Percentiles rank a stretch among this genome's conserved stretches.
These are phyloP conservation scores for Graphilbum fragrans DNA, from an alignment of 2,329 filamentous ascomycete species.

Conservation along the genomic window DNA sequence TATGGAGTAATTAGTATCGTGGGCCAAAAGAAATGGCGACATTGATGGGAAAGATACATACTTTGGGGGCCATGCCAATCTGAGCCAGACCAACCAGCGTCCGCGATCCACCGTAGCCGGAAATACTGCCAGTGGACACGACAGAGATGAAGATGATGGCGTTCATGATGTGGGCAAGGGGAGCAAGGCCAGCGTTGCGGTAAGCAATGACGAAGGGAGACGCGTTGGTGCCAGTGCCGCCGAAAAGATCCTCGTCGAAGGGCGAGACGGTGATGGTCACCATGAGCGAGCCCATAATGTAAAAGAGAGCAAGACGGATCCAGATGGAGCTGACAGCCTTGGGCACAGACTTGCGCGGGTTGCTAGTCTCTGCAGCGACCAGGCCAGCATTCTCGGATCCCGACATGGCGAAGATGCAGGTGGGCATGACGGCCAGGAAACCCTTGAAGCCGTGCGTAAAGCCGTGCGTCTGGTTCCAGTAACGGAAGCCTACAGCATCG, in stretches of 20 bases:
- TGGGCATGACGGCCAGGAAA: background rate
- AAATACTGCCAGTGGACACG: conserved; percentile 4
- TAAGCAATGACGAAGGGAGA: conserved; percentile 48
- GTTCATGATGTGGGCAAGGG: conserved; percentile 45
- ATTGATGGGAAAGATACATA: background rate
- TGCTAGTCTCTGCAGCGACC: conserved; percentile 58
- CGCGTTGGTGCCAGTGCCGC: conserved; percentile 26
- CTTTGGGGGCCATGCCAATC: conserved; percentile 5
- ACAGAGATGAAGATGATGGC: conserved; percentile 45
- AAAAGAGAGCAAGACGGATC: conserved; percentile 22
- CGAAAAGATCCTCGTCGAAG: conserved; percentile 32
- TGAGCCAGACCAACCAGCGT: conserved; percentile 6
- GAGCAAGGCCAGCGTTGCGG: conserved; percentile 35
- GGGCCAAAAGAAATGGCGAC: background rate
- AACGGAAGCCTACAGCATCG: conserved; percentile 7
- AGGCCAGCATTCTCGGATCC: conserved; percentile 30
- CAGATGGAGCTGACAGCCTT: conserved; percentile 69
- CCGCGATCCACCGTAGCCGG: conserved; percentile 2
- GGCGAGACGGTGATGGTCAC: conserved; percentile 36
- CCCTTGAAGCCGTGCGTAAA: conserved; percentile 5
- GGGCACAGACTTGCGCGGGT: conserved; percentile 62
- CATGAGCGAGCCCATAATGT: conserved; percentile 37
- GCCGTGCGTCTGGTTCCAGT: conserved; percentile 5
- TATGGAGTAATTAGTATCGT: background rate
- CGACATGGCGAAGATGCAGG: background rate